Base-by-base conservation (phyloP, 2,329 filamentous ascomycete species). In the Davidsoniella eucalypti region DNA sequence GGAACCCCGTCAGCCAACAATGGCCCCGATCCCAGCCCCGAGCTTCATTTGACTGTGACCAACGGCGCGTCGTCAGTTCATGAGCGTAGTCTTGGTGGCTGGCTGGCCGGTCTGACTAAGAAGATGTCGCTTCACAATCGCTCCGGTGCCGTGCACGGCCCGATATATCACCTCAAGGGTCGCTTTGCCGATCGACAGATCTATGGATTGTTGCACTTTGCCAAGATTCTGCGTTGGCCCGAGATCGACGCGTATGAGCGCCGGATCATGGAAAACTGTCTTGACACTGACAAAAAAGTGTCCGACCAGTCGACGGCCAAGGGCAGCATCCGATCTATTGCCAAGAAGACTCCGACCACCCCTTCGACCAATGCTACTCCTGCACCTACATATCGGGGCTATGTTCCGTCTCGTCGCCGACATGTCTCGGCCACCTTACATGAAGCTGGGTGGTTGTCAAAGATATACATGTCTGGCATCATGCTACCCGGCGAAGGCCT, bases 381-480 rank as follows among this genome's bases (percentile, higher is more conserved):
- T 2, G 48, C 47, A 12, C 29, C 44, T 18, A 33, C 12, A 9
- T 12, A 33, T 12, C 29, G 29, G 12, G 12, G 29, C 29, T 16
- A 29, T 23, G 47, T 36, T 8, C 59, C 67, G 5, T 65, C 68
- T 2, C 68, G 73, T 52, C 67, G 72, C 36, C 67, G 69, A 44
- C 76, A 70, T 55, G 66, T 80, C 46, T 71, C 75, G 14, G 74
- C 76, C 2, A 72, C 72, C 1, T 64, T 81, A 18, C 72, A 78
- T 54, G 64, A 71, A 2, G 70, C 73, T 0, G 79, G 80, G 1
- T 83, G 79, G 80, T 67, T 83, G 16, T 81, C 78, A 4, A 78
- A 78, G 59, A 80, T 76, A 21, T 83, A 81, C 56, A 65, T 82
- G 6, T 82, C 77, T 33, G 78, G 79, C 0, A 60, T 83, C 42